A percentile compares a stretch with the other conserved stretches of the same genome.
Evolutionary conservation across 805 yeast species (phyloP).

Genomic region (Zygosaccharomyces pseudorouxii): DNA sequence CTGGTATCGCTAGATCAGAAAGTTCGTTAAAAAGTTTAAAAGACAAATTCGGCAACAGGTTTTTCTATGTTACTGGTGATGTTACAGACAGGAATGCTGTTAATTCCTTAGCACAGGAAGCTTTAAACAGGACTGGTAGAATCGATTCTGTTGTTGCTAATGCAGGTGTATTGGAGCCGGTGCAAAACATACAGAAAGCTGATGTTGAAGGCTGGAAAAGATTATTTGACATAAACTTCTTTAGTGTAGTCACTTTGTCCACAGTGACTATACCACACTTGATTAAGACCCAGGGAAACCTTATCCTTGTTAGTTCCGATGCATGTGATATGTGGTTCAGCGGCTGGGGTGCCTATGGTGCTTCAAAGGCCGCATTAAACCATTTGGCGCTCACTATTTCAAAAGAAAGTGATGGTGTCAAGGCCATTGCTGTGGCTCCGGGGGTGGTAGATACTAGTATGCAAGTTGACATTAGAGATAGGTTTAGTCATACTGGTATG

Average conservation of each 20-base stretch:
- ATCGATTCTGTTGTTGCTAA: conserved; percentile 67
- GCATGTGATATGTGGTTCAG: conserved; percentile 53
- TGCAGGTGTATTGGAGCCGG: conserved; percentile 84
- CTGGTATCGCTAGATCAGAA: conserved; percentile 59
- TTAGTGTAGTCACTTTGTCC: conserved; percentile 63
- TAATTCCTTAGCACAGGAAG: conserved; percentile 40
- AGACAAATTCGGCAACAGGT: conserved; percentile 45
- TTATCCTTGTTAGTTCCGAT: conserved; percentile 85
- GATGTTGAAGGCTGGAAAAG: conserved; percentile 54
- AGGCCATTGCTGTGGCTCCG: conserved; percentile 74
- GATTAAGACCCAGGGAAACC: conserved; percentile 49
- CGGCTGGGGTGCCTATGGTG: conserved; percentile 86
- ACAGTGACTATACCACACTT: conserved; percentile 53
- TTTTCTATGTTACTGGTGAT: conserved; percentile 56
- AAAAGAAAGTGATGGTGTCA: conserved; percentile 52
- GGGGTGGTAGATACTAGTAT: conserved; percentile 91
- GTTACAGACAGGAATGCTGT: conserved; percentile 41
- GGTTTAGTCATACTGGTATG: conserved; percentile 56
- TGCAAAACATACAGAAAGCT: conserved; percentile 40
- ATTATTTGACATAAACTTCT: conserved; percentile 71
- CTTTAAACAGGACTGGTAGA: conserved; percentile 48
- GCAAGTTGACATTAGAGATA: conserved; percentile 79
- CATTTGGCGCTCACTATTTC: conserved; percentile 66
- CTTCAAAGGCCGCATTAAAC: conserved; percentile 88
- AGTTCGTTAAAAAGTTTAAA: conserved; percentile 43